Evolutionary conservation across 192 early-diverging fungal genomes (phyloP).

Genomic region (Allomyces macrogynus): DNA sequence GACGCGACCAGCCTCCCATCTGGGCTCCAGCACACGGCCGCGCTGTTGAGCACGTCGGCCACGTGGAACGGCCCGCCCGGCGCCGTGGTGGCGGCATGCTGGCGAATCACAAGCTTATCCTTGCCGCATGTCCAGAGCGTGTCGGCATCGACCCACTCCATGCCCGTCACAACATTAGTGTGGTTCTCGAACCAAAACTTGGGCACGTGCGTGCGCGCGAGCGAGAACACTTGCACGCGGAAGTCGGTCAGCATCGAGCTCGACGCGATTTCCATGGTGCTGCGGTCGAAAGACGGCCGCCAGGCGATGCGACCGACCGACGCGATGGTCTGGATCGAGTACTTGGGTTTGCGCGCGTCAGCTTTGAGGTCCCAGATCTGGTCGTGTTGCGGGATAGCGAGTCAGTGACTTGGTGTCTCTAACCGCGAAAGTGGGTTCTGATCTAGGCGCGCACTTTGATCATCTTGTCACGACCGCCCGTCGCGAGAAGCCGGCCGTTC

Average conservation of each 20-base stretch:
- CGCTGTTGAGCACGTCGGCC: conserved; percentile 22
- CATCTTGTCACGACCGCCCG: conserved; percentile 50
- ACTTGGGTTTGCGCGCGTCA: conserved; percentile 31
- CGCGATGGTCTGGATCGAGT: conserved; percentile 41
- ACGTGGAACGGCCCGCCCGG: conserved; percentile 24
- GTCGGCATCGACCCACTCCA: conserved; percentile 41
- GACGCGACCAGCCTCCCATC: conserved; percentile 45
- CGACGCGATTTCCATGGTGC: conserved; percentile 32
- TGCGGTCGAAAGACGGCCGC: conserved; percentile 40
- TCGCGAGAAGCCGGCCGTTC: conserved; percentile 45
- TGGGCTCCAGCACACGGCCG: conserved; percentile 38
- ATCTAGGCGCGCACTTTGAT: conserved; percentile 33
- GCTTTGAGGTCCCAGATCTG: conserved; percentile 49
- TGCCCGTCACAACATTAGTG: conserved; percentile 42
- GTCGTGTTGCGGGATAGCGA: neutral
- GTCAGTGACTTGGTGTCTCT: neutral
- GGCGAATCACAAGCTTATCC: conserved; percentile 48
- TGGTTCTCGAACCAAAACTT: conserved; percentile 46
- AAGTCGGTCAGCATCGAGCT: conserved; percentile 38
- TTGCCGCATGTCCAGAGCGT: conserved; percentile 52
- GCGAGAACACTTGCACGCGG: conserved; percentile 52
- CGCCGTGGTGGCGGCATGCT: conserved; percentile 7
- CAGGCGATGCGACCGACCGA: conserved; percentile 46
- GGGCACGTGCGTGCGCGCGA: conserved; percentile 43
- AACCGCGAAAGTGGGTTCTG: neutral